Evolutionary conservation across 495 filamentous ascomycete species (phyloP).

Genomic region (Physcia stellaris): DNA sequence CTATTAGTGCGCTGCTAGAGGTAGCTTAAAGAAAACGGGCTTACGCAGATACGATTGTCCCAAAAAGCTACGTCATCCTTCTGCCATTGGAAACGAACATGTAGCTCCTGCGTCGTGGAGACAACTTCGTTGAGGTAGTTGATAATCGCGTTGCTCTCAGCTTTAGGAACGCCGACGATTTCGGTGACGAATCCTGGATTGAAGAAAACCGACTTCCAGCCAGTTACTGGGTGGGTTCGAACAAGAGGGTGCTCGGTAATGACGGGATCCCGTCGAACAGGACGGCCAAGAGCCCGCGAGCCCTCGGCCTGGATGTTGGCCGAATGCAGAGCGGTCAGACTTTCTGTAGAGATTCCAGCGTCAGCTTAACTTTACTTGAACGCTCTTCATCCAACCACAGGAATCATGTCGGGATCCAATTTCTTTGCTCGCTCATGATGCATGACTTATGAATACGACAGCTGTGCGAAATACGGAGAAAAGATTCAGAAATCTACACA

Average conservation of each 20-base stretch:
- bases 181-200: slow-evolving; percentile 71
- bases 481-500: too few relatives aligned
- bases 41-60: slow-evolving; percentile 56
- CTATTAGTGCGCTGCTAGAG: too few relatives aligned
- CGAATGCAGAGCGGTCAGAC: slow-evolving; percentile 56
- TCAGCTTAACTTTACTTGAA: too few relatives aligned
- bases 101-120: slow-evolving; percentile 47
- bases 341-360: too few relatives aligned
- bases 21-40: slow-evolving; percentile 8
- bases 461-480: too few relatives aligned
- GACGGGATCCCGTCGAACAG: slow-evolving; percentile 54
- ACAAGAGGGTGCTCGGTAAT: slow-evolving; percentile 57
- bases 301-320: slow-evolving; percentile 58
- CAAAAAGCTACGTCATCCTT: slow-evolving; percentile 59
- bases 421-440: too few relatives aligned
- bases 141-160: slow-evolving; percentile 53
- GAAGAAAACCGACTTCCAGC: slow-evolving; percentile 66
- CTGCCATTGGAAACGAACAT: slow-evolving; percentile 59
- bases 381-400: too few relatives aligned
- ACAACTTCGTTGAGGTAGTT: slow-evolving; percentile 51
- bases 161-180: slow-evolving; percentile 58
- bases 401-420: too few relatives aligned
- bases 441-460: too few relatives aligned
- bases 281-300: slow-evolving; percentile 42
- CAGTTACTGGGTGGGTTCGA: slow-evolving; percentile 60